Conservation (phyloP, 371 early-diverging fungal species). For the Massospora cicadina region DNA sequence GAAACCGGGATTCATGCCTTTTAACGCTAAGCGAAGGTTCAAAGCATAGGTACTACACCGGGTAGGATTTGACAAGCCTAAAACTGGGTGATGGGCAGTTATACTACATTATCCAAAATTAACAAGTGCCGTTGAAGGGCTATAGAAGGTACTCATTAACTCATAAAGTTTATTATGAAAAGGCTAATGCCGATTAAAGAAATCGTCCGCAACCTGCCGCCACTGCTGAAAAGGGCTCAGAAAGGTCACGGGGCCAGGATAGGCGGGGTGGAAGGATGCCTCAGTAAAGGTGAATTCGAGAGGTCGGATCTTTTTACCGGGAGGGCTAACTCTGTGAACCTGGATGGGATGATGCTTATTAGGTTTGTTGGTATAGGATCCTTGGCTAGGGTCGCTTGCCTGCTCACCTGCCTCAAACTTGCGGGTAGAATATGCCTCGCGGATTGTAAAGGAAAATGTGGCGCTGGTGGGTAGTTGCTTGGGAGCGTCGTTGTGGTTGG, state of each 20-base stretch:
- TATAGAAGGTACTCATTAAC: too few species aligned
- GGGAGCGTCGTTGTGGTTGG: not conserved
- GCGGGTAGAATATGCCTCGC: conserved; percentile 5
- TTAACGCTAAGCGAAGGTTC: too few species aligned
- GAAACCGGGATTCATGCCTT: too few species aligned
- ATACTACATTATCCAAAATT: too few species aligned
- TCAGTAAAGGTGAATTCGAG: not conserved
- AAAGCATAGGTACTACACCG: too few species aligned
- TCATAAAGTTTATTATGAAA: too few species aligned
- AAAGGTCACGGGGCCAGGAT: not conserved
- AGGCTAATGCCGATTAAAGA: too few species aligned
- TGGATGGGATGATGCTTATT: not conserved
- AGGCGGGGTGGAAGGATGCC: not conserved
- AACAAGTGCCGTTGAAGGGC: too few species aligned
- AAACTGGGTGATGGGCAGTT: too few species aligned
- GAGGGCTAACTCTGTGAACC: too few species aligned
- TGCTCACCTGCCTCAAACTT: not conserved
- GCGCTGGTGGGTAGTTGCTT: not conserved
- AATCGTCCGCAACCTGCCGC: conserved; percentile 2
- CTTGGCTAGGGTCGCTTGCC: not conserved
- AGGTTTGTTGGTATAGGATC: not conserved
- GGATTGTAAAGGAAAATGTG: not conserved
- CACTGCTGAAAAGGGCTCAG: conserved; percentile 4
- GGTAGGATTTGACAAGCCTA: too few species aligned
- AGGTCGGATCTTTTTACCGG: not conserved